A percentile compares a stretch with the other conserved stretches of the same genome.
Conservation (phyloP, 805 yeast species). For the Schwanniomyces vanrijiae region DNA sequence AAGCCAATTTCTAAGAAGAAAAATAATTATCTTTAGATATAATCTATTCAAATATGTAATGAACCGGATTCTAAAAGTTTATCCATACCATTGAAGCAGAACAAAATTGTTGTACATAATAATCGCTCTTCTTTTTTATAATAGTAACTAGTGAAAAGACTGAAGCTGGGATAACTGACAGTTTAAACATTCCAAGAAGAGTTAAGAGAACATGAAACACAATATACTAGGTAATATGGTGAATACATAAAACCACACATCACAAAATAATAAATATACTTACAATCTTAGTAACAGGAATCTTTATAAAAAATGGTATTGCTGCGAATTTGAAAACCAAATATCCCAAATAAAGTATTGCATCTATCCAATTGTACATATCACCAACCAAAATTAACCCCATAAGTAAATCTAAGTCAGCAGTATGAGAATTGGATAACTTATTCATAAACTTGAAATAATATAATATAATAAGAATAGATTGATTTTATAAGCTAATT, state of each 20-base stretch:
- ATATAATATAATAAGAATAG: slow-evolving; percentile 19
- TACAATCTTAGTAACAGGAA: slow-evolving; percentile 55
- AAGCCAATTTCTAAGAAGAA: slow-evolving; percentile 60
- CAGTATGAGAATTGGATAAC: slow-evolving; percentile 37
- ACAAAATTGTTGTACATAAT: slow-evolving; percentile 35
- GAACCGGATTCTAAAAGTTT: slow-evolving; percentile 41
- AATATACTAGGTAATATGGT: slow-evolving; percentile 47
- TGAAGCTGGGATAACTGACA: slow-evolving; percentile 41
- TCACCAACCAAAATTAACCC: slow-evolving; percentile 36
- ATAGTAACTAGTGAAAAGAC: slow-evolving; percentile 36
- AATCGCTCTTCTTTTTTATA: slow-evolving; percentile 34
- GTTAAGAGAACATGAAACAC: slow-evolving; percentile 40
- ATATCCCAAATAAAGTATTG: slow-evolving; percentile 56
- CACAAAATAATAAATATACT: slow-evolving; percentile 53
- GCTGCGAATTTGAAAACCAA: slow-evolving; percentile 55
- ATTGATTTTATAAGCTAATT: slow-evolving; percentile 22
- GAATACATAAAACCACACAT: slow-evolving; percentile 60
- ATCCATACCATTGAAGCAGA: slow-evolving; percentile 37
- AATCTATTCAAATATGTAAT: slow-evolving; percentile 55
- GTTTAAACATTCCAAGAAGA: slow-evolving; percentile 40
- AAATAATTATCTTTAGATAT: slow-evolving; percentile 35
- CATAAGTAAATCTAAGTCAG: slow-evolving; percentile 36
- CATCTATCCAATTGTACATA: slow-evolving; percentile 39
- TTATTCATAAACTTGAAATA: slow-evolving; percentile 38
- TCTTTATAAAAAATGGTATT: slow-evolving; percentile 46